A percentile compares a stretch with the other conserved stretches of the same genome.
Evolutionary conservation across 2,329 filamentous ascomycete genomes (phyloP).

Genomic region (Sporothrix pallida): DNA sequence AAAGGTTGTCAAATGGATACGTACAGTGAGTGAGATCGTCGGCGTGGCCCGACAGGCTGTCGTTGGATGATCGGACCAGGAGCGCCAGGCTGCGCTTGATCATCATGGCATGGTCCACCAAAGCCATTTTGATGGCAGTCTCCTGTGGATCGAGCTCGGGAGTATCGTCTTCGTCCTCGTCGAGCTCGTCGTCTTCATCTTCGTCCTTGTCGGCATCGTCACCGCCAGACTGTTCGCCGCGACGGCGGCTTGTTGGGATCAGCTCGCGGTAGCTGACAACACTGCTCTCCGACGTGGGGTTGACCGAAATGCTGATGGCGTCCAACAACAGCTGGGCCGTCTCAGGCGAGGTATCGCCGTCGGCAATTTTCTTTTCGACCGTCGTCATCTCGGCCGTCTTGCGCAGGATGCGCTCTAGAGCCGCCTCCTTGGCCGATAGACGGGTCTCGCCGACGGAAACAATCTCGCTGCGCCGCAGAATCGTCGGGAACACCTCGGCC

Average conservation of each 20-base stretch:
- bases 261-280: conserved; percentile 79
- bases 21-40: conserved; percentile 69
- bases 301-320: conserved; percentile 77
- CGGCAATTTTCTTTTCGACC: conserved; percentile 74
- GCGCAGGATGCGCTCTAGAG: conserved; percentile 83
- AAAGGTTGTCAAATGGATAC: conserved; percentile 44
- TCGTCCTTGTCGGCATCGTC: conserved; percentile 51
- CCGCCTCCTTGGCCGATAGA: conserved; percentile 81
- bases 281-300: conserved; percentile 74
- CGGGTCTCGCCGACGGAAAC: conserved; percentile 68
- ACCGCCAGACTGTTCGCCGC: conserved; percentile 38
- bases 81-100: conserved; percentile 80
- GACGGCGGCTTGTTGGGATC: conserved; percentile 61
- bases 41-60: conserved; percentile 60
- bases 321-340: conserved; percentile 73
- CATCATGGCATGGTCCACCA: conserved; percentile 87
- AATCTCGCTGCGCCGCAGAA: conserved; percentile 86
- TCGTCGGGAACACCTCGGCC: conserved; percentile 86
- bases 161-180: conserved; percentile 52
- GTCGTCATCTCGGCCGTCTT: conserved; percentile 85
- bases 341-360: conserved; percentile 68
- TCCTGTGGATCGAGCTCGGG: conserved; percentile 66
- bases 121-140: conserved; percentile 79
- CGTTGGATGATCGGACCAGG: conserved; percentile 68
- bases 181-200: conserved; percentile 48